phyloP scores from a whole-genome alignment of 202 grass and related monocot species.

The Cymbopogon flexuosus region DNA sequence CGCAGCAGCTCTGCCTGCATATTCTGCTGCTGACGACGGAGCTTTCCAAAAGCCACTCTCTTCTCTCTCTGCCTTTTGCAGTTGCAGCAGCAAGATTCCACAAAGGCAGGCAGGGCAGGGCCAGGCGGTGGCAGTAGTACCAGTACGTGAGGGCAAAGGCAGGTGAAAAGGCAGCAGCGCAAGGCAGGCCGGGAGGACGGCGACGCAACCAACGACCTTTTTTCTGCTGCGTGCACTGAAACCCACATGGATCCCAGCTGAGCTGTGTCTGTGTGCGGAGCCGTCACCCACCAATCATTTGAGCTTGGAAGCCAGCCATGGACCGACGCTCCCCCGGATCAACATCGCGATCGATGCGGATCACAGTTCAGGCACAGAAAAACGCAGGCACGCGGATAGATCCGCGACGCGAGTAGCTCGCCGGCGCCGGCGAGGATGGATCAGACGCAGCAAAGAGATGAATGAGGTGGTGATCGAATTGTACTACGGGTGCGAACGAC shows the following conservation, averaged over 20 bases:
- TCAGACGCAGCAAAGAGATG: background rate
- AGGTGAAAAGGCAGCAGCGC: conserved; percentile 23
- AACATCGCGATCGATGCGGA: background rate
- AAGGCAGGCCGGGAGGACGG: background rate
- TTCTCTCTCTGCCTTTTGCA: background rate
- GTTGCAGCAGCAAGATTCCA: conserved; percentile 28
- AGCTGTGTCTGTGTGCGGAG: background rate
- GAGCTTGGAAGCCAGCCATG: conserved; percentile 20
- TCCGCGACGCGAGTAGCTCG: background rate
- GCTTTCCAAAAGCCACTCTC: conserved; percentile 35
- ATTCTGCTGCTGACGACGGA: conserved; percentile 5
- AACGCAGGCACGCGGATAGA: background rate
- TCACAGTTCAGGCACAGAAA: background rate
- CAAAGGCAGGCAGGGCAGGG: conserved; percentile 24
- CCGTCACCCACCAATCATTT: conserved; percentile 63
- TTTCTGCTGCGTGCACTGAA: conserved; percentile 44
- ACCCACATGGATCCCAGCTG: conserved; percentile 46
- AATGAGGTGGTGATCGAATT: background rate
- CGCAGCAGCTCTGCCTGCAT: background rate
- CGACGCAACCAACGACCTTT: conserved; percentile 41
- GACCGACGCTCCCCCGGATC: background rate
- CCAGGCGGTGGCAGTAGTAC: background rate
- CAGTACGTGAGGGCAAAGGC: background rate
- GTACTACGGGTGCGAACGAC: background rate
- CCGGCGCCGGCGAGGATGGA: background rate